These are phyloP conservation scores for Fusarium sp. DNA, from an alignment of 2,329 filamentous ascomycete genomes.

Conservation along the genomic window DNA sequence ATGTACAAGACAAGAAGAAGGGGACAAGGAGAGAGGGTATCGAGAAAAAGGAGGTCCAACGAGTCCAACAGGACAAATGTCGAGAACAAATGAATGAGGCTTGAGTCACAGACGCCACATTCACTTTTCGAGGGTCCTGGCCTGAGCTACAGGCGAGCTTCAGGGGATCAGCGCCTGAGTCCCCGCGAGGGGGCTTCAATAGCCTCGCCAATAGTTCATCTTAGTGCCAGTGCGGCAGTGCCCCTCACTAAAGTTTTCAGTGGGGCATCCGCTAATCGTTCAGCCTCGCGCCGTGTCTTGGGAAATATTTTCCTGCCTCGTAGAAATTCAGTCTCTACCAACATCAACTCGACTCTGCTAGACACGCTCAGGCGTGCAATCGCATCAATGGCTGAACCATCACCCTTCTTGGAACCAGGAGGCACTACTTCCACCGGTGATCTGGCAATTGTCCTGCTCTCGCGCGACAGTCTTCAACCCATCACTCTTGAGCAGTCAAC, in stretches of 20 bases:
- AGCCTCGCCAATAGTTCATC: conserved; percentile 24
- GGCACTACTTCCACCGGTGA: conserved; percentile 67
- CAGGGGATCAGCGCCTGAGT: neutral
- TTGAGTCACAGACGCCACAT: conserved; percentile 35
- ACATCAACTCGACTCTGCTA: neutral
- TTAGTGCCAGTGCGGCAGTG: conserved; percentile 26
- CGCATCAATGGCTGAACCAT: conserved; percentile 56
- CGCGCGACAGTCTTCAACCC: conserved; percentile 84
- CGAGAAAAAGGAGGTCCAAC: conserved; percentile 18
- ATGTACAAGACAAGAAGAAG: conserved; percentile 22
- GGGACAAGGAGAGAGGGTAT: conserved; percentile 13
- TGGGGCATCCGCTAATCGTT: conserved; percentile 27
- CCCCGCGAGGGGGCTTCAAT: conserved; percentile 21
- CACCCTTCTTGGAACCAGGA: conserved; percentile 82
- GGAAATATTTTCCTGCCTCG: conserved; percentile 35
- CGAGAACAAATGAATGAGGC: conserved; percentile 17
- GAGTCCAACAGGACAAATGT: conserved; percentile 32
- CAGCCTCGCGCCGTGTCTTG: conserved; percentile 30
- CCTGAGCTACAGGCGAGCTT: conserved; percentile 27
- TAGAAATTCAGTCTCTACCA: conserved; percentile 9
- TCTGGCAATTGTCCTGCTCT: conserved; percentile 87
- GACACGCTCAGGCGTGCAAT: conserved; percentile 12
- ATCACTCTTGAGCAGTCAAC: conserved; percentile 71
- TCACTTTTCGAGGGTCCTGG: conserved; percentile 27
- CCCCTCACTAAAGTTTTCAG: conserved; percentile 36